Evolutionary conservation across 2,329 filamentous ascomycete species (phyloP).

Genomic region (Trichoderma breve): DNA sequence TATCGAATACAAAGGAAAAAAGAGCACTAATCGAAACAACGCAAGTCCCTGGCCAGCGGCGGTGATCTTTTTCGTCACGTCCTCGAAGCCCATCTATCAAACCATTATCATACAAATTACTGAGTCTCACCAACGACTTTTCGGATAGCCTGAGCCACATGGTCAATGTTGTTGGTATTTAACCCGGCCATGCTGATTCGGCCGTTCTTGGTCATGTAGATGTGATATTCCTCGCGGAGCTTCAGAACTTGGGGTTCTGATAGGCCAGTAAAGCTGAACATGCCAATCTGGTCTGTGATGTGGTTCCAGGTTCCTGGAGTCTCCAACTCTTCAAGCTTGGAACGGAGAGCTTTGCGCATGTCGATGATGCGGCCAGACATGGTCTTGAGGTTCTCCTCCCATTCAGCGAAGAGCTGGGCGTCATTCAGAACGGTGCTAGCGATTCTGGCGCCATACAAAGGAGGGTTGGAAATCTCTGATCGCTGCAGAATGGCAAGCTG

Average conservation of each 20-base stretch:
- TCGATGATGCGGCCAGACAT: conserved; percentile 95
- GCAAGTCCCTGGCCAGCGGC: not conserved
- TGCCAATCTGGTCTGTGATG: conserved; percentile 98
- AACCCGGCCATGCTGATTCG: conserved; percentile 98
- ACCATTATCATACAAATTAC: conserved; percentile 22
- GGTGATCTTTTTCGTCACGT: not conserved
- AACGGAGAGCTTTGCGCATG: conserved; percentile 78
- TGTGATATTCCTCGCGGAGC: conserved; percentile 67
- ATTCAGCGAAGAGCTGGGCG: conserved; percentile 75
- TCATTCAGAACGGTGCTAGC: conserved; percentile 84
- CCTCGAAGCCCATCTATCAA: not conserved
- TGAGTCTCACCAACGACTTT: conserved; percentile 61
- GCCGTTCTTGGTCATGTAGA: conserved; percentile 97
- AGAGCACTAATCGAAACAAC: not conserved
- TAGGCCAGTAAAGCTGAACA: conserved; percentile 94
- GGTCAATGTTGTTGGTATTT: conserved; percentile 88
- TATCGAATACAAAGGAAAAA: not conserved
- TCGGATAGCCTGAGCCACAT: conserved; percentile 87
- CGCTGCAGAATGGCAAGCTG: conserved; percentile 94
- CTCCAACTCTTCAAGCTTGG: conserved; percentile 76
- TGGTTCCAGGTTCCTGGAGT: conserved; percentile 95
- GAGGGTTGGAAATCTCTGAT: conserved; percentile 96
- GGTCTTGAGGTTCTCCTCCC: conserved; percentile 85
- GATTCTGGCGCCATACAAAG: conserved; percentile 89
- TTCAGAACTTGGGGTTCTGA: conserved; percentile 69